Conservation (phyloP, 2,329 filamentous ascomycete genomes). For the Ophiosphaerella korrae region DNA sequence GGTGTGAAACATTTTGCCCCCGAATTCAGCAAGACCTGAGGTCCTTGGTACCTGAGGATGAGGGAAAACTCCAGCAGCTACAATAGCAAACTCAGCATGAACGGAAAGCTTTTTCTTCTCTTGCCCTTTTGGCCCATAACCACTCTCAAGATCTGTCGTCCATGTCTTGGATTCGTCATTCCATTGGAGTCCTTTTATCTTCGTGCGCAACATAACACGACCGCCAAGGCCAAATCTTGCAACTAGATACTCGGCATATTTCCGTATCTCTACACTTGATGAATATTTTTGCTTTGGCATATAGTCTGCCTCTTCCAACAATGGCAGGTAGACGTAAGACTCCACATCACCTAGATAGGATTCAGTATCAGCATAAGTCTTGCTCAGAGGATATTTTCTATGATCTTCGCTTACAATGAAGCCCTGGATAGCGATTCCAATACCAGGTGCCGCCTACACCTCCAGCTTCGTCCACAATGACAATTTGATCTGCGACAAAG, state of each 20-base stretch:
- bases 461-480: constrained; percentile 50
- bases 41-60: constrained; percentile 55
- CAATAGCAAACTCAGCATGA: constrained; percentile 44
- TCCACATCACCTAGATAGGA: constrained; percentile 57
- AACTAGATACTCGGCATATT: constrained; percentile 45
- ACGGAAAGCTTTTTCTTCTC: constrained; percentile 18
- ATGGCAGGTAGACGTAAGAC: constrained; percentile 62
- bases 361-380: neutral
- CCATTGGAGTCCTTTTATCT: constrained; percentile 49
- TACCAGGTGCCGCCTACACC: constrained; percentile 56
- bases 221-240: constrained; percentile 36
- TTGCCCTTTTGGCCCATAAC: constrained; percentile 22
- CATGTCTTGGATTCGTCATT: constrained; percentile 47
- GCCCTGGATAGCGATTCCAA: constrained; percentile 55
- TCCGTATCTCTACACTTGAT: constrained; percentile 51
- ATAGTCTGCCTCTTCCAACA: constrained; percentile 64
- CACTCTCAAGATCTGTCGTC: constrained; percentile 25
- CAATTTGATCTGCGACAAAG: constrained; percentile 40
- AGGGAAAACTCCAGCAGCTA: constrained; percentile 48
- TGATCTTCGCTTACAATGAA: constrained; percentile 47
- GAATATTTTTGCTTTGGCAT: constrained; percentile 57
- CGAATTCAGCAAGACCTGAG: constrained; percentile 45
- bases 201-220: constrained; percentile 52
- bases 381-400: neutral
- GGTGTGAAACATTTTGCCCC: constrained; percentile 51